Evolutionary conservation across 2,329 filamentous ascomycete genomes (phyloP), one percentile per base, ranked within the genome.

Genomic region (Ceratocystis ficicola): DNA sequence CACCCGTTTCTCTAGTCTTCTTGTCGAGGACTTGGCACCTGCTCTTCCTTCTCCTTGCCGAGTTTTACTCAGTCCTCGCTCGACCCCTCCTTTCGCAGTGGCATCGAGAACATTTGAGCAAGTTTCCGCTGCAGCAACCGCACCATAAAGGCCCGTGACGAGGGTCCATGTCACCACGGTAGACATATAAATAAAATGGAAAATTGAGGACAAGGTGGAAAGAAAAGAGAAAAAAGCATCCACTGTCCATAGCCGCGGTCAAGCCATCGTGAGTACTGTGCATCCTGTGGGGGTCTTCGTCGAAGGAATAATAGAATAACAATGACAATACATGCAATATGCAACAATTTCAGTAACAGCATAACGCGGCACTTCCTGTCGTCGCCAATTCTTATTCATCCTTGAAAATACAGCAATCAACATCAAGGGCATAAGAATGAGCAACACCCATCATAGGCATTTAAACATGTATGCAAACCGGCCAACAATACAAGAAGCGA

Each of bases 41-140:
- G 20, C 48, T 52, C 48, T 28, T 52, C 10, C 48, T 20, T 50
- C 12, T 8, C 17, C 20, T 50, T 52, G 22, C 20, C 48, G 15
- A 41, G 36, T 1, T 41, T 12, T 41, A 41, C 36, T 12, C 36
- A 41, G 36, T 4, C 15, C 10, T 12, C 15, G 36, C 36, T 41
- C 10, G 10, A 41, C 12, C 36, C 36, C 36, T 41, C 22, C 48
- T 52, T 36, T 36, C 8, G 8, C 2, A 59, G 4, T 5, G 15
- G 55, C 55, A 32, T 36, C 69, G 70, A 69, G 70, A 67, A 66
- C 62, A 32, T 70, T 70, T 70, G 70, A 70, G 70, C 70, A 70
- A 70, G 70, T 70, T 70, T 70, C 66, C 32, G 5, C 62, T 28
- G 17, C 57, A 15, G 22, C 44, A 63, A 44, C 8, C n/a, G 46